Evolutionary conservation across 2,329 filamentous ascomycete species (phyloP).

Genomic region (Neonectria faginata): DNA sequence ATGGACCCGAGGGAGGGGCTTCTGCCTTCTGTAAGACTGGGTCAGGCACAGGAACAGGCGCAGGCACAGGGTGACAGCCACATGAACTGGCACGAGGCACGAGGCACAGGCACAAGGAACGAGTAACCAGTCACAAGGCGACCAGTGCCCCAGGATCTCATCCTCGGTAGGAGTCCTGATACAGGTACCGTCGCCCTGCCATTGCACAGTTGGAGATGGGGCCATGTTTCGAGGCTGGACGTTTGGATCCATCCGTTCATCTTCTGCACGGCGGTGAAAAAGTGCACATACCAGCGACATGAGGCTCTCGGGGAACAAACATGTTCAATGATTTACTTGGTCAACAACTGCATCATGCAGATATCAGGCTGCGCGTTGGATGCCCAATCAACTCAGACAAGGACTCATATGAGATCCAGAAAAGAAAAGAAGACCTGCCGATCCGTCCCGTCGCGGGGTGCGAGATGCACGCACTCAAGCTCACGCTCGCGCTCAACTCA

Average conservation of each 20-base stretch:
- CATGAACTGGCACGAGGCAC: background rate
- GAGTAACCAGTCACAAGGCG: background rate
- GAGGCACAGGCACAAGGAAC: background rate
- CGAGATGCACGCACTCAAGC: conserved; percentile 26
- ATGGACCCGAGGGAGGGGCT: background rate
- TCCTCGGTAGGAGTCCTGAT: background rate
- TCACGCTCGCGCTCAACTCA: conserved; percentile 13
- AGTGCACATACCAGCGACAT: too few species aligned
- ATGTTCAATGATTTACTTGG: too few species aligned
- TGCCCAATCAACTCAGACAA: conserved; percentile 18
- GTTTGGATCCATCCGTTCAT: too few species aligned
- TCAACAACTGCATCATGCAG: too few species aligned
- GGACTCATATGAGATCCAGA: conserved; percentile 12
- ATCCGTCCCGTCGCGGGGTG: conserved; percentile 3
- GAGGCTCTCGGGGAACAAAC: background rate
- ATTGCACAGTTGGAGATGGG: background rate
- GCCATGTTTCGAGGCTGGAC: background rate
- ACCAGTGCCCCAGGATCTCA: background rate
- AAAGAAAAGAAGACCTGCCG: background rate
- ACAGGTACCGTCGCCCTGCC: background rate
- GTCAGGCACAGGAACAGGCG: conserved; percentile 20
- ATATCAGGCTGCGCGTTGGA: background rate
- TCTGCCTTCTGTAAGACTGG: background rate
- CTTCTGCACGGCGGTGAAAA: too few species aligned
- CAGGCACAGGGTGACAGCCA: conserved; percentile 1